Base-by-base conservation (phyloP, 352 stramenopile species). In the Globisporangium emineosum region DNA sequence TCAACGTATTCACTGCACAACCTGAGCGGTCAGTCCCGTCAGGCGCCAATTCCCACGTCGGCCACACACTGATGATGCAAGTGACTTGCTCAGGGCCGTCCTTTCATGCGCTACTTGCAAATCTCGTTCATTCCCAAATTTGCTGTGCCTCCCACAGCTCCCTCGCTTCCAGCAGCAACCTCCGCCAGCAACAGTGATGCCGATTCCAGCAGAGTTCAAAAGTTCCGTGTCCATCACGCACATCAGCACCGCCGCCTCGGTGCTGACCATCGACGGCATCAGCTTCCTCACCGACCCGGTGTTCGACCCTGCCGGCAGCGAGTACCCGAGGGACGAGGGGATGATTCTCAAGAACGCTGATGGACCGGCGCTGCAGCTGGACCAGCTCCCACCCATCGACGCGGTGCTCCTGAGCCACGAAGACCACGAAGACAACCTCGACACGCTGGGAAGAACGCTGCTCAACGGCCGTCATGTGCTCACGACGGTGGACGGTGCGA, bases 351-450 rank as follows among this genome's bases (percentile, higher is more conserved):
- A 54, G 4, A 66, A 60, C 23, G 70, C 65, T 0, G 61, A 69
- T 0, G 69, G 66, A 33, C 65, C 64, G 1, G 66, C 66, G 50
- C 64, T 79, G 7, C 49, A 62, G 30, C 62, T 79, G 17, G 53
- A 76, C 17, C 56, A 73, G 19, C 55, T 80, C 40, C 73, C 73
- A 1, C 62, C 68, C 10, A 75, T 77, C 29, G 59, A 77, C 37
- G 67, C 67, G 5, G 60, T 80, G 15, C 58, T 81, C 12, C 64
- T 81, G 15, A 77, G 68, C 25, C 73, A 78, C 43, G 71, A 81
- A 67, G 71, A 79, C 50, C 74, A 79, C 37, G 25, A 66, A 7
- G 71, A 81, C 62, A 81, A 81, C 40, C 69, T 81, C 35, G 75
- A 82, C 55, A 17, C 55, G 19, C 59, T 60, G 0, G 75, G 69